These are phyloP conservation scores for Claviceps africana DNA, from an alignment of 2,329 filamentous ascomycete species.

Conservation along the genomic window DNA sequence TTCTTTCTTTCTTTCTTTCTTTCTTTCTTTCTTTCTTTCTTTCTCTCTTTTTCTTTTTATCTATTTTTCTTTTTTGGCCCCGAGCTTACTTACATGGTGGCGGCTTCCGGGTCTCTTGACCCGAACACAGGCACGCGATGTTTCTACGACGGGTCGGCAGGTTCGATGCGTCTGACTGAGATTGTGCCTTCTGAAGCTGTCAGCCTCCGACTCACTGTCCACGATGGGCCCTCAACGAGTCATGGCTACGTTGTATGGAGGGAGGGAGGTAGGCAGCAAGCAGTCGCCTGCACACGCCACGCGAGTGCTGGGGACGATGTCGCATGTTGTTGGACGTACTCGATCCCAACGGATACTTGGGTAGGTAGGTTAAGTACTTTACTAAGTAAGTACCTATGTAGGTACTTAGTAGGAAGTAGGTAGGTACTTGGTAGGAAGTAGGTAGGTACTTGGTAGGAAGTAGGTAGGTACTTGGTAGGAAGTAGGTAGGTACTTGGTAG, in stretches of 20 bases:
- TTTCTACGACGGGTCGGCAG: neutral
- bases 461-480: too few relatives aligned
- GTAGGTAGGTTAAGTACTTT: too few relatives aligned
- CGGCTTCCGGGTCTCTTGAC: slow-evolving; percentile 3
- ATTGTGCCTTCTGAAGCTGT: neutral
- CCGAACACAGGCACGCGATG: neutral
- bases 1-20: neutral
- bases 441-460: too few relatives aligned
- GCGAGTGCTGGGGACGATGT: neutral
- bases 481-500: too few relatives aligned
- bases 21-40: neutral
- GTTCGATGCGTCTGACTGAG: neutral
- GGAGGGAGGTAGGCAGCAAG: neutral
- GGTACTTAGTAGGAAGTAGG: too few relatives aligned
- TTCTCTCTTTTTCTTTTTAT: too few relatives aligned
- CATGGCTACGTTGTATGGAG: neutral
- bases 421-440: too few relatives aligned
- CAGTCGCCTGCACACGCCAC: neutral
- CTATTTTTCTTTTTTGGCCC: too few relatives aligned
- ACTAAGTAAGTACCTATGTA: too few relatives aligned
- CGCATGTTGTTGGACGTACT: neutral
- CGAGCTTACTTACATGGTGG: slow-evolving; percentile 5
- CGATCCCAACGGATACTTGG: neutral
- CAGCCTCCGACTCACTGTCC: neutral
- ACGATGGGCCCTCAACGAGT: neutral